Conservation (phyloP, 495 filamentous ascomycete species). For the Trichoderma asperelloides region DNA sequence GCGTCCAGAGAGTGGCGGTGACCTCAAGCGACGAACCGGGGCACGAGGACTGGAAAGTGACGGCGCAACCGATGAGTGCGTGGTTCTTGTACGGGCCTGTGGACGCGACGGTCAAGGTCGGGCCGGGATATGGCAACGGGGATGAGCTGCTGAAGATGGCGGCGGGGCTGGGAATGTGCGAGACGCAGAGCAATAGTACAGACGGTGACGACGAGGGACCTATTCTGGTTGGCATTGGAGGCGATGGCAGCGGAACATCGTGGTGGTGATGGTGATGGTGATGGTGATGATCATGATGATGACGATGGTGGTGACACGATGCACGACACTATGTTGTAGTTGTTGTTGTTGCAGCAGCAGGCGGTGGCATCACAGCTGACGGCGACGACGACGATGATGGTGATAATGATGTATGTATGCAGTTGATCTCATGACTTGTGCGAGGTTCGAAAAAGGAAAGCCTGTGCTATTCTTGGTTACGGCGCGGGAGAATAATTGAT, state of each 20-base stretch:
- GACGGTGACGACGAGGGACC: background rate
- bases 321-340: background rate
- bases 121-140: background rate
- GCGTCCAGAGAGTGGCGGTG: conserved; percentile 16
- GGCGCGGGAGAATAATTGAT: background rate
- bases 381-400: background rate
- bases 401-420: background rate
- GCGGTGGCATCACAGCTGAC: background rate
- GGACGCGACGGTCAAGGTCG: background rate
- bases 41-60: conserved; percentile 13
- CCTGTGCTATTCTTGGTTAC: background rate
- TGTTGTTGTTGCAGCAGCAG: too few relatives aligned
- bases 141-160: background rate
- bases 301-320: background rate
- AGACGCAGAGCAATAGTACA: background rate
- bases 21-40: conserved; percentile 9
- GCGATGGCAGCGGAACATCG: background rate
- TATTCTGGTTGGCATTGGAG: background rate
- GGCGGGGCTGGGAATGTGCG: conserved; percentile 7
- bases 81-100: conserved; percentile 15
- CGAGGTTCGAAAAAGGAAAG: too few relatives aligned
- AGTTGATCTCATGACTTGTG: too few relatives aligned
- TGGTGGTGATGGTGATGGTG: background rate
- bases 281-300: background rate
- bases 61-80: conserved; percentile 19